Evolutionary conservation across 257 asterid species (phyloP).

Genomic region (Solanum tarapatanum): DNA sequence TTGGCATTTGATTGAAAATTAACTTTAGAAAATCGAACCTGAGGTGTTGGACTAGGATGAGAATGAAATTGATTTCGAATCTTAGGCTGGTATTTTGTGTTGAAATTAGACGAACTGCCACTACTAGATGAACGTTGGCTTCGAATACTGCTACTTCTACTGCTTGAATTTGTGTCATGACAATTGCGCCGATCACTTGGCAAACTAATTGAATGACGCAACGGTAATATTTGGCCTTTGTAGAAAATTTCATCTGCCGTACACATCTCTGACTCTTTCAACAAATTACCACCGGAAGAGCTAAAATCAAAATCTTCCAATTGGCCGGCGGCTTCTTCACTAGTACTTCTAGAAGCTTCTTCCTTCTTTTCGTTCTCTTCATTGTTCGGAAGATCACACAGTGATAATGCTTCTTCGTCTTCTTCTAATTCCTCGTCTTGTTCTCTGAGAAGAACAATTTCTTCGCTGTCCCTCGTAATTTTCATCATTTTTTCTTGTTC

Average conservation of each 20-base stretch:
- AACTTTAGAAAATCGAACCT: slow-evolving; percentile 19
- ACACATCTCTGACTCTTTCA: slow-evolving; percentile 58
- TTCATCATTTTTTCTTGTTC: neutral
- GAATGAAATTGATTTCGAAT: slow-evolving; percentile 52
- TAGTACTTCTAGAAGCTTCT: neutral
- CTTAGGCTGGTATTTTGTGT: slow-evolving; percentile 9
- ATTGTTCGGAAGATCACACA: slow-evolving; percentile 65
- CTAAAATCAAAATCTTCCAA: slow-evolving; percentile 54
- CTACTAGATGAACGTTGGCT: slow-evolving; percentile 59
- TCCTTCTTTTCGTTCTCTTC: slow-evolving; percentile 13
- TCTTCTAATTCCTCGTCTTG: neutral
- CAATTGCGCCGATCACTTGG: neutral
- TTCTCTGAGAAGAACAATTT: neutral
- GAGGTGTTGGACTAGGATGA: slow-evolving; percentile 88
- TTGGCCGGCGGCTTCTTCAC: neutral
- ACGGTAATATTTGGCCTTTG: slow-evolving; percentile 68
- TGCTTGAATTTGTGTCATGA: slow-evolving; percentile 41
- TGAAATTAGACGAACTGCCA: slow-evolving; percentile 13
- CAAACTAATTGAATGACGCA: slow-evolving; percentile 45
- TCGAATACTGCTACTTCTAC: slow-evolving; percentile 51
- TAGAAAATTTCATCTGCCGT: slow-evolving; percentile 72
- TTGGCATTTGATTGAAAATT: neutral
- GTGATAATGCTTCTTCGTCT: slow-evolving; percentile 66
- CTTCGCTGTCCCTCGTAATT: neutral
- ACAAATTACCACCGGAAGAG: neutral